These are phyloP conservation scores for Ustilago hordei DNA, from an alignment of 1,284 basidiomycete genomes.

Conservation along the genomic window DNA sequence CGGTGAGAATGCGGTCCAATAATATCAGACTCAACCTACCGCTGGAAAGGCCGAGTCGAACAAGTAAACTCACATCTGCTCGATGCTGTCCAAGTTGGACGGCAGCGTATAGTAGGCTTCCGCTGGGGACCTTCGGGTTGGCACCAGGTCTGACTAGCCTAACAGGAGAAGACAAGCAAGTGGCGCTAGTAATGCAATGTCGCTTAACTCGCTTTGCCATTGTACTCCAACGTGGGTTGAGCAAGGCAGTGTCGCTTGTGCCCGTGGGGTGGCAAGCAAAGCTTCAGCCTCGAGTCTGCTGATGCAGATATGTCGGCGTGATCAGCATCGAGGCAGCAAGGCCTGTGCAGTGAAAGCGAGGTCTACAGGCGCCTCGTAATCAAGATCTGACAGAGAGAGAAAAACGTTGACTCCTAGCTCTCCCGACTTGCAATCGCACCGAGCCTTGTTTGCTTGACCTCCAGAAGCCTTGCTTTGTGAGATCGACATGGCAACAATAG, in stretches of 20 bases:
- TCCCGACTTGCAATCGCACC: neutral
- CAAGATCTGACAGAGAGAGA: too few species aligned
- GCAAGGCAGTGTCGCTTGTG: neutral
- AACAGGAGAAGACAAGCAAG: neutral
- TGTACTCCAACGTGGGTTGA: neutral
- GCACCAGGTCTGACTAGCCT: neutral
- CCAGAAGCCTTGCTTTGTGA: neutral
- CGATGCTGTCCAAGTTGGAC: neutral
- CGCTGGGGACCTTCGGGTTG: neutral
- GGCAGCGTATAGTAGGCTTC: neutral
- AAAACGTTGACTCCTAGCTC: too few species aligned
- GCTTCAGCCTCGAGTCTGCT: neutral
- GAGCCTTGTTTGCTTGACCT: conserved; percentile 1
- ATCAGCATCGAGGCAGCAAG: too few species aligned
- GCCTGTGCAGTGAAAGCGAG: too few species aligned
- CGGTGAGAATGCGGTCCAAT: too few species aligned
- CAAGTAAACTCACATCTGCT: too few species aligned
- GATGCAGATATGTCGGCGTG: too few species aligned
- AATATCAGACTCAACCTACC: neutral
- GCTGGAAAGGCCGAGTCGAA: neutral
- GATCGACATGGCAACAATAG: neutral
- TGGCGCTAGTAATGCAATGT: neutral
- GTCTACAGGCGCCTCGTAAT: too few species aligned
- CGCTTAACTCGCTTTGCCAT: neutral
- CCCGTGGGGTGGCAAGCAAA: neutral